Base-by-base conservation (phyloP, 805 yeast genomes). In the Suhomyces xylopsoci region DNA sequence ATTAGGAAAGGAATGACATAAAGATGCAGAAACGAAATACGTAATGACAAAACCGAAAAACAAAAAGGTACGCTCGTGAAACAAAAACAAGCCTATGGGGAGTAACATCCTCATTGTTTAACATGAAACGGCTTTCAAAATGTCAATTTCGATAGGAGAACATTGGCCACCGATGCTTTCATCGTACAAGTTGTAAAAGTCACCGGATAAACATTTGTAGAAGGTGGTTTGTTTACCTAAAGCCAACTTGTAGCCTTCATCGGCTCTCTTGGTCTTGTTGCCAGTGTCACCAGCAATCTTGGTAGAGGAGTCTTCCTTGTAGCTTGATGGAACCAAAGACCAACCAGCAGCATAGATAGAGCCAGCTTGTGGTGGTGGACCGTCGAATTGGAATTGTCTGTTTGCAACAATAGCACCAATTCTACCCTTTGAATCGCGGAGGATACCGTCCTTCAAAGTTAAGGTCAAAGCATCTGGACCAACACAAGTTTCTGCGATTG, bases 351-450 rank as follows among this genome's bases (percentile, higher is more conserved):
- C 68, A 59, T 61, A 65, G 50, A 65, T 64, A 53, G 68, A 47
- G 24, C 69, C 69, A 42, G 65, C 89, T 78, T 87, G 93, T 65
- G 92, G 91, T 74, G 88, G 86, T 53, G 88, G 88, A 66, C 89
- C 89, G 66, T 85, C 89, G 65, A 84, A 84, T 73, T 84, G 90
- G 80, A 85, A 83, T 76, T 87, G 93, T 77, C 87, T 79, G 84
- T 86, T 87, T 50, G 91, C 84, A 61, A 87, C 93, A 71, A 87
- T 85, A 48, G 90, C 81, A 61, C 92, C 92, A 59, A 87, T 71
- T 80, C 93, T 83, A 46, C 87, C 87, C 55, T 73, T 59, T 34
- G 78, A 65, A 63, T 87, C 93, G 10, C 73, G 78, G 62, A 87
- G 75, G 47, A 81, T 63, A 58, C 83, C 70, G 19, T 63, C 73